These are phyloP conservation scores for Yamadazyma membranifaciens DNA, from an alignment of 1,139 yeast genomes.

Conservation along the genomic window DNA sequence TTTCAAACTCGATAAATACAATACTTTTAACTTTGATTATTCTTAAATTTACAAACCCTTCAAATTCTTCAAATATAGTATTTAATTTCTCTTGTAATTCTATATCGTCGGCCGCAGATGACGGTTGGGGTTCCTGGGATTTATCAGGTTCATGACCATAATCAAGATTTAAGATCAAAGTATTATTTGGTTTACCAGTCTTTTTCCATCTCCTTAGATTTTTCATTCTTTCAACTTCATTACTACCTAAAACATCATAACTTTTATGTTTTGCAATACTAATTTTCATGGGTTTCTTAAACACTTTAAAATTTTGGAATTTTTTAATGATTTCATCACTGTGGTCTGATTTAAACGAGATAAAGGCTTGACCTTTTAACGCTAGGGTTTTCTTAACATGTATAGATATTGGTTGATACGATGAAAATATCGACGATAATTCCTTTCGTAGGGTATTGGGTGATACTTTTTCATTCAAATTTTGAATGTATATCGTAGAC, in stretches of 20 bases:
- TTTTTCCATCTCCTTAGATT: slow-evolving; percentile 23
- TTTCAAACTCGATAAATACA: slow-evolving; percentile 78
- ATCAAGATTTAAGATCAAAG: slow-evolving; percentile 46
- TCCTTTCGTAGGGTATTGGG: slow-evolving; percentile 47
- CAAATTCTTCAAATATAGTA: slow-evolving; percentile 41
- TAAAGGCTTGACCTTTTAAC: slow-evolving; percentile 85
- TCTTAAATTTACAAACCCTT: slow-evolving; percentile 66
- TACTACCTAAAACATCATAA: slow-evolving; percentile 12
- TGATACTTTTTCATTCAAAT: slow-evolving; percentile 70
- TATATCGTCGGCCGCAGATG: not conserved
- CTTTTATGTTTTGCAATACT: slow-evolving; percentile 12
- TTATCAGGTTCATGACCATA: not conserved
- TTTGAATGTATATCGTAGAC: slow-evolving; percentile 59
- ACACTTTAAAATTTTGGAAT: slow-evolving; percentile 22
- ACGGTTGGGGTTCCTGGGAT: slow-evolving; percentile 11
- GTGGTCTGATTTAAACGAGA: slow-evolving; percentile 45
- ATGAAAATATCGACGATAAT: slow-evolving; percentile 45
- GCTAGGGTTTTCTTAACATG: slow-evolving; percentile 60
- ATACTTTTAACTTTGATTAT: slow-evolving; percentile 65
- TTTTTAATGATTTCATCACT: slow-evolving; percentile 46
- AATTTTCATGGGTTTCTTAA: slow-evolving; percentile 13
- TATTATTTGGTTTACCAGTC: slow-evolving; percentile 53
- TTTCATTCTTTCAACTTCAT: slow-evolving; percentile 8
- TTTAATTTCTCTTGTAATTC: slow-evolving; percentile 20
- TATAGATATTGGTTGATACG: slow-evolving; percentile 47